Conservation (phyloP, 495 filamentous ascomycete species). For the Penicillium crystallinum region DNA sequence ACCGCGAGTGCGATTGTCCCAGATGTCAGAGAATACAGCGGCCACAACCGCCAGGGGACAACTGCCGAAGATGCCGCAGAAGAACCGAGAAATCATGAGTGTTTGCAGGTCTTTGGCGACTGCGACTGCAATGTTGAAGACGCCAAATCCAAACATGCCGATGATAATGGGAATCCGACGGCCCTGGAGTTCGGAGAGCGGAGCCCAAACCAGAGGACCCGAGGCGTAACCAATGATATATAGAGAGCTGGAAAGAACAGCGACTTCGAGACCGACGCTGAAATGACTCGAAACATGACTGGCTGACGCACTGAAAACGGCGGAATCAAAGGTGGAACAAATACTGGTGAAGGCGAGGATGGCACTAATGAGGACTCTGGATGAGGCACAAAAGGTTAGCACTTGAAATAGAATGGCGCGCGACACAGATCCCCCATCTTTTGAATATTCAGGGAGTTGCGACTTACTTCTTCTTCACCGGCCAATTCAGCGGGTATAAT, state of each 20-base stretch:
- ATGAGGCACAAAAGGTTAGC: neutral
- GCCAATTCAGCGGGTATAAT: slow-evolving; percentile 77
- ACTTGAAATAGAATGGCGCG: neutral
- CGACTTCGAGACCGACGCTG: slow-evolving; percentile 46
- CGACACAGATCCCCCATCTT: neutral
- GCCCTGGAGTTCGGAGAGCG: slow-evolving; percentile 59
- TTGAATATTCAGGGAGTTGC: neutral
- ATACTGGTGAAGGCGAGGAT: slow-evolving; percentile 38
- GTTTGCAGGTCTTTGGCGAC: slow-evolving; percentile 62
- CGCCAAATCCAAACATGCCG: slow-evolving; percentile 41
- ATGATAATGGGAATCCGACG: slow-evolving; percentile 54
- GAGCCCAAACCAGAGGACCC: slow-evolving; percentile 60
- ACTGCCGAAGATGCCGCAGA: slow-evolving; percentile 57
- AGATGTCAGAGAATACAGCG: slow-evolving; percentile 88
- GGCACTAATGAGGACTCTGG: slow-evolving; percentile 23
- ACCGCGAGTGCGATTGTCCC: slow-evolving; percentile 71
- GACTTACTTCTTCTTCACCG: slow-evolving; percentile 61
- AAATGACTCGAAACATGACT: slow-evolving; percentile 33
- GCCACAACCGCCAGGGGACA: slow-evolving; percentile 81
- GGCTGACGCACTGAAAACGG: slow-evolving; percentile 28
- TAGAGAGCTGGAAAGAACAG: slow-evolving; percentile 52
- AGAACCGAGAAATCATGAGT: slow-evolving; percentile 63
- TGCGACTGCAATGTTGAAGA: slow-evolving; percentile 58
- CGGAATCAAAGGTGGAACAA: slow-evolving; percentile 37
- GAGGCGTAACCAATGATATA: slow-evolving; percentile 56